Evolutionary conservation across 148 eudicot genomes (phyloP), one percentile per base, ranked within the genome.

Genomic region (Cornus florida): DNA sequence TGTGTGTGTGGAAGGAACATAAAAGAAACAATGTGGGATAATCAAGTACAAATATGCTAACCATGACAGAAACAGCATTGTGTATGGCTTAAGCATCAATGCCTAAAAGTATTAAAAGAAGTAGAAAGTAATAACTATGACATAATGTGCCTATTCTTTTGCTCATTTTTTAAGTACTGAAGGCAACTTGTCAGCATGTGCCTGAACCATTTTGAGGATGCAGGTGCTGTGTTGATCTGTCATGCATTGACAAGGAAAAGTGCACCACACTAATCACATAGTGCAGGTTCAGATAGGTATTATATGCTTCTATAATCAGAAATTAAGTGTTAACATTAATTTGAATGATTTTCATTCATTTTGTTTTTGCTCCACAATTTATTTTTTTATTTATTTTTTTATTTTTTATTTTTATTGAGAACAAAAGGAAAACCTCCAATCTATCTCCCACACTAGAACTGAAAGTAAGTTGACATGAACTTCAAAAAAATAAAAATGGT

Each of bases 231-330:
- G 62, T 41, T 6, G 22, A 65, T 38, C 38, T 39, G 78, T 23
- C 10, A 39, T 43, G 62, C 71, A 76, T 43, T 76, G 68, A 59
- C 62, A 76, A 17, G 71, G 39, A 67, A 76, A 43, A 74, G 23
- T 48, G 31, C 23, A 48, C 5, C 59, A 66, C 71, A 43, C 14
- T 62, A 46, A 48, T 43, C 43, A 33, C 22, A 24, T 28, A n/a
- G 9, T 20, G 68, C 1, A 41, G 71, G 24, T 43, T 75, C 50
- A 41, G 16, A 19, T 19, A 24, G 5, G 0, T 4, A 65, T 23
- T 9, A 23, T 71, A 5, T 13, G 14, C 5, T 17, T 19, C 1
- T 9, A 62, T 62, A 4, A 19, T 62, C 66, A 62, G 6, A 62
- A n/a, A 20, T 6, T 7, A 62, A 57, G 62, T 57, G 62, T 57